Conservation (phyloP, 1,284 basidiomycete genomes). For the Tremellales sp. region DNA sequence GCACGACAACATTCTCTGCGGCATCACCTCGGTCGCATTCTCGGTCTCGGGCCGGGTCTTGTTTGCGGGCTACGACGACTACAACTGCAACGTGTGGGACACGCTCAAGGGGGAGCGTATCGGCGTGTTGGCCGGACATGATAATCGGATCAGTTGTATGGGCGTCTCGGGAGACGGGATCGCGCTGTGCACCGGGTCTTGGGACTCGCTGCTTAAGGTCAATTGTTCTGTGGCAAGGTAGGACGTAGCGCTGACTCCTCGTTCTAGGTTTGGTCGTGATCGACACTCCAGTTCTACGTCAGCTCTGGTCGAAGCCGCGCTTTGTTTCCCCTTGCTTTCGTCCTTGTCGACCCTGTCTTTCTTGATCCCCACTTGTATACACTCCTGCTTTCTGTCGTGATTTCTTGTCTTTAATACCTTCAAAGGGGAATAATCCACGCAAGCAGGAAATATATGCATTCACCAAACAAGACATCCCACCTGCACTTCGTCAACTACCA, state of each 20-base stretch:
- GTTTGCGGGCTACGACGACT: slow-evolving; percentile 98
- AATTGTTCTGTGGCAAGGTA: slow-evolving; percentile 36
- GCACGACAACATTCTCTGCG: slow-evolving; percentile 97
- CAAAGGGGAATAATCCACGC: no score
- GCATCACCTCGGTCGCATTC: slow-evolving; percentile 97
- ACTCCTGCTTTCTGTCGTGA: no score
- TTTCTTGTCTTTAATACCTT: no score
- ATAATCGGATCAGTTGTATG: slow-evolving; percentile 94
- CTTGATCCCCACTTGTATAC: no score
- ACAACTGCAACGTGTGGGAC: slow-evolving; percentile 99
- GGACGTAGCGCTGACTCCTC: background rate
- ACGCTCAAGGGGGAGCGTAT: slow-evolving; percentile 97
- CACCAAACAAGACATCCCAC: no score
- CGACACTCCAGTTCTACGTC: no score
- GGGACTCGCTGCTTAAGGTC: slow-evolving; percentile 95
- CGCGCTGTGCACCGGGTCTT: slow-evolving; percentile 95
- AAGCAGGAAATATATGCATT: no score
- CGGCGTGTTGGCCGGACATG: slow-evolving; percentile 92
- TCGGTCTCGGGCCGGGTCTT: slow-evolving; percentile 94
- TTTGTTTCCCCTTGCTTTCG: no score
- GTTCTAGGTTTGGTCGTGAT: slow-evolving; percentile 10
- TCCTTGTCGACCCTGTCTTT: no score
- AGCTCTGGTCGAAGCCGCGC: no score
- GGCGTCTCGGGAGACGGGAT: slow-evolving; percentile 95
- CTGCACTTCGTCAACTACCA: no score